Evolutionary conservation across 768 basidiomycete genomes (phyloP), one percentile per base, ranked within the genome.

Genomic region (Exidia glandulosa): DNA sequence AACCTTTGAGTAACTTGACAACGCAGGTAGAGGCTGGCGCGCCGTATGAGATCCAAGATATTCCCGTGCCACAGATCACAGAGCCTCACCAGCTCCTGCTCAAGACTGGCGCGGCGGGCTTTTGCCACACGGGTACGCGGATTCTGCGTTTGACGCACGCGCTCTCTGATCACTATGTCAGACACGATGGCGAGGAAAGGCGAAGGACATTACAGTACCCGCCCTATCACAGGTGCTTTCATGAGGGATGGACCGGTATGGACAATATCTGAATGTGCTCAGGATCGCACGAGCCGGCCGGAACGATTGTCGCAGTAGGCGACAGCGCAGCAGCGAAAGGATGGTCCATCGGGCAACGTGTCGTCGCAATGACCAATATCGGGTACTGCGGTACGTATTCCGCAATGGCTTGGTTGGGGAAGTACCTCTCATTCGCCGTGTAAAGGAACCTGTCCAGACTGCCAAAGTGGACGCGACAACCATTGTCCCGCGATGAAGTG

Each of bases 231-330:
- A 4, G 58, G 57, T 45, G 12, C 10, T 10, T 37, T 19, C 19
- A 19, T 10, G 19, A 37, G 36, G 12, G 12, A 36, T 36, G 10
- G 19, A 12, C 19, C 12, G 10, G 10, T 19, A 37, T 10, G 12
- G 19, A 37, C 19, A 37, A 10, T 37, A 10, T 2, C 36, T 37
- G 1, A 45, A 45, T 19, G 19, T 45, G 16, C 19, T 23, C 41
- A 45, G 41, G 41, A 14, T 45, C 41, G 27, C 61, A 62, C 34
- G 61, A 62, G 32, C 52, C 48, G 7, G 32, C 57, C 23, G 61
- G 61, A 3, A 48, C 48, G 19, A 55, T 61, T 34, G 57, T 48
- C 14, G 61, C 61, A 14, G 27, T 61, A 27, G 61, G 61, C 37
- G 45, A 58, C 3, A 57, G 16, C 7, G 61, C 52, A 7, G 45